phyloP scores from a whole-genome alignment of 306 rosid species.

The Arachis hypogaea region DNA sequence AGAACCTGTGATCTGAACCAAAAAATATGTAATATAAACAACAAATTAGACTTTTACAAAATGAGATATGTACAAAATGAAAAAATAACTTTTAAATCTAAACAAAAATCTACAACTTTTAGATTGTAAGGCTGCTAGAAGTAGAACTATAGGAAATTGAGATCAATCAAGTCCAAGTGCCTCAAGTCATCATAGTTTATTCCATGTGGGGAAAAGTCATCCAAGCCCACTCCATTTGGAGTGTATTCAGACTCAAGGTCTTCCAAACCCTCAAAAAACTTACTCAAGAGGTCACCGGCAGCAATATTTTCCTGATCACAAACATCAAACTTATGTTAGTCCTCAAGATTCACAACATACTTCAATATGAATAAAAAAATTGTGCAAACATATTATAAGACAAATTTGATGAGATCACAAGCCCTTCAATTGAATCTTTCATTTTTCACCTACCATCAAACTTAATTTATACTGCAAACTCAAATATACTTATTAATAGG shows the following conservation, averaged over 20 bases:
- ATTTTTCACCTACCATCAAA: constrained; percentile 3
- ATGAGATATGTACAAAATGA: neutral
- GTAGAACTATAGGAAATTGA: constrained; percentile 27
- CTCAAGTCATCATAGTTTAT: neutral
- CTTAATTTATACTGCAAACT: neutral
- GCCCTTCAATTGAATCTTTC: neutral
- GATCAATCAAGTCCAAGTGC: constrained; percentile 56
- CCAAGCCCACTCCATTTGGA: neutral
- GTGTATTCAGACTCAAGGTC: constrained; percentile 1
- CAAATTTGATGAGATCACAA: neutral
- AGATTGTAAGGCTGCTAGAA: constrained; percentile 21
- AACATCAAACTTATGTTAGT: constrained; percentile 30
- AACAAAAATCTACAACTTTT: neutral
- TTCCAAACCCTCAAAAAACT: constrained; percentile 40
- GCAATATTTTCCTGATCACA: constrained; percentile 6
- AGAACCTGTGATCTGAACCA: no score
- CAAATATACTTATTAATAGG: neutral
- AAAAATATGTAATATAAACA: neutral
- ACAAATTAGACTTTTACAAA: neutral
- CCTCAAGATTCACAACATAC: neutral
- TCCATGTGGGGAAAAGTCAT: constrained; percentile 14
- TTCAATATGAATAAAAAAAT: neutral
- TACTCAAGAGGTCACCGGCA: constrained; percentile 20
- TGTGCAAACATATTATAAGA: constrained; percentile 6
- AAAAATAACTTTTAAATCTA: neutral